A percentile compares a stretch with the other conserved stretches of the same genome.
Conservation (phyloP, 163 green algal species). For the Botryococcus braunii region DNA sequence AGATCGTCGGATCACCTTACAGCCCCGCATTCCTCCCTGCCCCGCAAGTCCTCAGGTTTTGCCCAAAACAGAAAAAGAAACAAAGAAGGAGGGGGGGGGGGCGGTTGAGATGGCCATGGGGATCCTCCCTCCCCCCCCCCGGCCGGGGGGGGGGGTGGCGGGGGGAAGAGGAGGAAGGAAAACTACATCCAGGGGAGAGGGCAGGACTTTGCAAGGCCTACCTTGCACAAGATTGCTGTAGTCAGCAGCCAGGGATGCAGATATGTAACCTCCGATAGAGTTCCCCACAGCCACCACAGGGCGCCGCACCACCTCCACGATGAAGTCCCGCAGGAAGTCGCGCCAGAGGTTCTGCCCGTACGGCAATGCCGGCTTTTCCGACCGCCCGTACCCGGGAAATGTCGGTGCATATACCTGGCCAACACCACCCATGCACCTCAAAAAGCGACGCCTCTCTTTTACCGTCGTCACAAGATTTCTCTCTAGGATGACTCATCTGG, state of each 20-base stretch:
- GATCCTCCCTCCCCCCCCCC: too few relatives aligned
- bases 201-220: constrained; percentile 7
- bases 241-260: constrained; percentile 60
- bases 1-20: too few relatives aligned
- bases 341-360: constrained; percentile 73
- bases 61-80: too few relatives aligned
- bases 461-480: not conserved
- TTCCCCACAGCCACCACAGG: constrained; percentile 84
- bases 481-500: not conserved
- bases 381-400: constrained; percentile 63
- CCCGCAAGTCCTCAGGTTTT: too few relatives aligned
- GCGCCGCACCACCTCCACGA: constrained; percentile 51
- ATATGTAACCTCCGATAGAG: constrained; percentile 89
- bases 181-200: not conserved
- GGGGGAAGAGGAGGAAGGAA: not conserved
- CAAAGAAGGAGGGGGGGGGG: too few relatives aligned
- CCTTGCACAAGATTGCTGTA: constrained; percentile 52
- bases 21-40: too few relatives aligned
- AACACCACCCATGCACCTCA: not conserved
- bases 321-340: constrained; percentile 68
- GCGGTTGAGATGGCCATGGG: too few relatives aligned
- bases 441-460: not conserved
- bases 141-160: too few relatives aligned
- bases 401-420: constrained; percentile 65
- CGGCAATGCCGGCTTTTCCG: constrained; percentile 64